Conservation (phyloP, 805 yeast genomes). For the Grigorovia humatica region DNA sequence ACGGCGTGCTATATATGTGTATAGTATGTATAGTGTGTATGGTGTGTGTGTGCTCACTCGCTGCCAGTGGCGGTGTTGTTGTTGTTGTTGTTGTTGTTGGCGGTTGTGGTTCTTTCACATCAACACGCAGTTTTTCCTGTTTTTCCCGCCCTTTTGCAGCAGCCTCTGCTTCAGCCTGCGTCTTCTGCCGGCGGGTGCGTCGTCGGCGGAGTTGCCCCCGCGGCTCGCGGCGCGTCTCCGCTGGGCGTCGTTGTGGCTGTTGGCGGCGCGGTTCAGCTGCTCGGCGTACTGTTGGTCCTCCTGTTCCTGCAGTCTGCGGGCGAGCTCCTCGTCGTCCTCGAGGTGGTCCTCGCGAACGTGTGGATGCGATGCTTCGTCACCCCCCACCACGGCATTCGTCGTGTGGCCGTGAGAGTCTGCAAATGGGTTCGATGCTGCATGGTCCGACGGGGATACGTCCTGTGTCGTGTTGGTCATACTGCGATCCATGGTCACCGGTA, state of each 20-base stretch:
- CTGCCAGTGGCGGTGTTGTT: too few relatives aligned
- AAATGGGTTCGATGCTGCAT: conserved; percentile 16
- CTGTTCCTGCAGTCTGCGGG: conserved; percentile 40
- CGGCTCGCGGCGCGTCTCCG: background rate
- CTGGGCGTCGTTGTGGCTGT: conserved; percentile 23
- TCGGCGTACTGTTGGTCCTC: conserved; percentile 46
- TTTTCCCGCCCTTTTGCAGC: background rate
- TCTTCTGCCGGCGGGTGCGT: background rate
- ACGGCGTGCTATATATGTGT: background rate
- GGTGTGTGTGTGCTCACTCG: too few relatives aligned
- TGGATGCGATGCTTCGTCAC: too few relatives aligned
- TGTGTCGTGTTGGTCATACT: conserved; percentile 1
- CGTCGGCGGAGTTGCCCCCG: background rate
- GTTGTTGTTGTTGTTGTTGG: too few relatives aligned
- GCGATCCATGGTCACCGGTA: conserved; percentile 28
- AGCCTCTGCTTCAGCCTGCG: background rate
- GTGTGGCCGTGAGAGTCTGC: conserved; percentile 6
- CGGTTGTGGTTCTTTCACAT: background rate
- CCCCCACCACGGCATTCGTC: too few relatives aligned
- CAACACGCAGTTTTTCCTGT: background rate
- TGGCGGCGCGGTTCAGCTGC: conserved; percentile 21
- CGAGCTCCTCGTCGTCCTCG: conserved; percentile 36
- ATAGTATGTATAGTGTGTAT: too few relatives aligned
- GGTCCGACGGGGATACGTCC: conserved; percentile 1
- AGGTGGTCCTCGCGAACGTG: conserved; percentile 3